These are phyloP conservation scores for Agaricus sinodeliciosus DNA, from an alignment of 768 basidiomycete genomes.

Conservation along the genomic window DNA sequence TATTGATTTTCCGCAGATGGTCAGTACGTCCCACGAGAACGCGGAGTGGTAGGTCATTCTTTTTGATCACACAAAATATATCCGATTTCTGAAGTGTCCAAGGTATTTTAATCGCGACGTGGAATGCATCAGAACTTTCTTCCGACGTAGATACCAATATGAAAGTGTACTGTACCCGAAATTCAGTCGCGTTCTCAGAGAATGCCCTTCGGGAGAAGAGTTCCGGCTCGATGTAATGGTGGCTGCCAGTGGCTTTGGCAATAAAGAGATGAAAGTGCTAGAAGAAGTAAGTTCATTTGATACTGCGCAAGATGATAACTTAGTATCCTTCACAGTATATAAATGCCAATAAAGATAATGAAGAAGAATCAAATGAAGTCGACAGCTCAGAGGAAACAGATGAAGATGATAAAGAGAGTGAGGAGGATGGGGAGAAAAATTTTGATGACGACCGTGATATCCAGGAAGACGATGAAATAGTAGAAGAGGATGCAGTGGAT, in stretches of 20 bases:
- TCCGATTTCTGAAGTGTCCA: constrained; percentile 10
- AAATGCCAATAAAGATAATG: constrained; percentile 31
- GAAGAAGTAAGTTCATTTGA: constrained; percentile 61
- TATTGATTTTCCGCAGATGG: constrained; percentile 99
- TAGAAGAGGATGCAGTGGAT: constrained; percentile 25
- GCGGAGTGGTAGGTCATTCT: constrained; percentile 76
- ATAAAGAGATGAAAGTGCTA: constrained; percentile 73
- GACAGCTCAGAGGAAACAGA: constrained; percentile 20
- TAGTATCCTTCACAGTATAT: constrained; percentile 46
- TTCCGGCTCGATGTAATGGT: constrained; percentile 88
- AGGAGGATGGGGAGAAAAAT: constrained; percentile 18
- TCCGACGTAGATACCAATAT: constrained; percentile 85
- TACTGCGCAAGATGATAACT: constrained; percentile 13
- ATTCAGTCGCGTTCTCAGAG: constrained; percentile 61
- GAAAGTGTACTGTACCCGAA: constrained; percentile 86
- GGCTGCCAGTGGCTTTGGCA: constrained; percentile 88
- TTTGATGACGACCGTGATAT: constrained; percentile 10
- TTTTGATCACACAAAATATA: constrained; percentile 6
- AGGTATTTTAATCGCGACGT: constrained; percentile 99
- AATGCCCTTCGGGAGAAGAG: constrained; percentile 35
- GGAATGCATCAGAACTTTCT: constrained; percentile 91
- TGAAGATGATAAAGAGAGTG: constrained; percentile 29
- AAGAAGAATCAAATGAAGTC: constrained; percentile 22
- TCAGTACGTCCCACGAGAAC: constrained; percentile 92
- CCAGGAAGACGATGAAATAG: constrained; percentile 16